These are phyloP conservation scores for Cystobasidiaceae sp. DNA, from an alignment of 1,284 basidiomycete genomes.

Conservation along the genomic window DNA sequence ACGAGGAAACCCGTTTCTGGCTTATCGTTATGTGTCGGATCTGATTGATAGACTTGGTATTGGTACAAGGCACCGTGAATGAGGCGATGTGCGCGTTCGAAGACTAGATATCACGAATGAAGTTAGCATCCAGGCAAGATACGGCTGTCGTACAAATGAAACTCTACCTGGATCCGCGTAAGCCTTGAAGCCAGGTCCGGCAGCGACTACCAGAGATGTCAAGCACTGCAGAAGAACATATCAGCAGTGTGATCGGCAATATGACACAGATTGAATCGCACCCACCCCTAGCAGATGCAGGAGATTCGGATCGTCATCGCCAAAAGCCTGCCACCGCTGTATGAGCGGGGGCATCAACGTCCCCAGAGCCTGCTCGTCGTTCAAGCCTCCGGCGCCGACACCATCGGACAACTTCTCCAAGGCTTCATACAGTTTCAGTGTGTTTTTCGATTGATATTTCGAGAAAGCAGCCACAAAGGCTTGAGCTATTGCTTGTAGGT, in stretches of 20 bases:
- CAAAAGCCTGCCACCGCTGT: conserved; percentile 77
- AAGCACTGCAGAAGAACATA: conserved; percentile 63
- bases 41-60: conserved; percentile 75
- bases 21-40: conserved; percentile 70
- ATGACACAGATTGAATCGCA: background rate
- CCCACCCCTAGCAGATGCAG: conserved; percentile 85
- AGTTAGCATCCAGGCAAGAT: background rate
- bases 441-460: conserved; percentile 99
- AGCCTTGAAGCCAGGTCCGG: conserved; percentile 79
- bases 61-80: conserved; percentile 74
- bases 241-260: conserved; percentile 16
- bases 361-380: conserved; percentile 79
- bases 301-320: conserved; percentile 85
- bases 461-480: conserved; percentile 94
- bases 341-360: conserved; percentile 95
- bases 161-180: conserved; percentile 68
- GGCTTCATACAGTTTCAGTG: conserved; percentile 96
- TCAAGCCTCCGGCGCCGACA: conserved; percentile 75
- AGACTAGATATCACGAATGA: conserved; percentile 55
- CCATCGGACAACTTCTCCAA: conserved; percentile 96
- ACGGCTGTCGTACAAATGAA: too few relatives aligned
- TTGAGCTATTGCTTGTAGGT: conserved; percentile 86
- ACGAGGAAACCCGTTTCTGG: conserved; percentile 88
- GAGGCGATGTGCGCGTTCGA: conserved; percentile 81
- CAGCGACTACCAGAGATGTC: conserved; percentile 93